Base-by-base conservation (phyloP, 176 grass and related monocot species). In the Phragmites australis region DNA sequence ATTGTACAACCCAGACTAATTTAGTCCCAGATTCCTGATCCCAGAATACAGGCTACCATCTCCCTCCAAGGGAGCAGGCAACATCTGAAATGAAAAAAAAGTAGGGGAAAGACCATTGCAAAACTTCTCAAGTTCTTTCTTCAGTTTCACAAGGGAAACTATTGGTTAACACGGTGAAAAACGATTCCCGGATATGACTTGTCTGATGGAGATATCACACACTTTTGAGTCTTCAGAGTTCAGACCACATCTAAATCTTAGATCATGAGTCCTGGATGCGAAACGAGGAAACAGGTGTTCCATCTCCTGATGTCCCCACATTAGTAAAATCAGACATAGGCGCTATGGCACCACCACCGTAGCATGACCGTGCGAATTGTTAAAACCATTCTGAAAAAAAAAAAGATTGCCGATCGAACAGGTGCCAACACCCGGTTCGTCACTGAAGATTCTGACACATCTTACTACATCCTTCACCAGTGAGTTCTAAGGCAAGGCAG, bases 401-500 rank as follows among this genome's bases (percentile, higher is more conserved):
- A 0, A 22, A 5, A 21, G 3, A 16, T 19, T 0, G 10, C 15
- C 1, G 9, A 53, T 41, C 3, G 6, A 9, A 65, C 52, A 42
- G 1, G 43, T 60, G 65, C 29, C 29, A 26, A 16, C n/a, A 50
- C 10, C 6, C 3, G 23, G 31, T 65, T 64, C 1, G 32, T 50
- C 32, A 6, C 10, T 0, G 1, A 19, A 45, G 31, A 64, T 4
- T 52, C 34, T 23, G 58, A 50, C 31, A 50, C 67, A 1, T 17
- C 58, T 45, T 64, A 18, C 64, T 34, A 41, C 64, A 39, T 11
- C 56, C 46, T 55, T 47, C 56, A 55, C 66, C 18, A 57, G 86
- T 83, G 58, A 67, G 68, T 88, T 83, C 68, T 50, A 88, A 55
- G 86, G 81, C 81, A 84, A 79, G 86, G 46, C 73, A 78, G 46